Base-by-base conservation (phyloP, 1,284 basidiomycete species). In the Moniliophthora roreri region DNA sequence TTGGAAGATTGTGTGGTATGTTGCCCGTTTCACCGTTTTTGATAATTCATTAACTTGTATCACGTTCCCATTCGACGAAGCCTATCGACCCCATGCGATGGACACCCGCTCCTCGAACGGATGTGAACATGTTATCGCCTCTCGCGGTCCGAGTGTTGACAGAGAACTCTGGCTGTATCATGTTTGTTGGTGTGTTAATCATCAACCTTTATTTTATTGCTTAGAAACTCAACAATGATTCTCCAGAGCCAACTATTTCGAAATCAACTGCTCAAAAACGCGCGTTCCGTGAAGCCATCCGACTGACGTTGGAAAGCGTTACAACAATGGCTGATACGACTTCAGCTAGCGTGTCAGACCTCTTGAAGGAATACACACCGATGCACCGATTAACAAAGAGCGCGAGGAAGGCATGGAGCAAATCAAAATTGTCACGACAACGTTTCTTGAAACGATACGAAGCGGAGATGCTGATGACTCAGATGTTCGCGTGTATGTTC, bases 61-160 rank as follows among this genome's bases (percentile, higher is more conserved):
- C n/a, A n/a, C n/a, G n/a, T n/a, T n/a, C n/a, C n/a, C n/a, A n/a
- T n/a, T n/a, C n/a, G n/a, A 4, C 32, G 3, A 11, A 56, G 55
- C 46, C 51, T 15, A 48, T 56, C 16, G 55, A 56, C 42, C 55
- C 55, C 13, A 40, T 42, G 34, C 41, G 55, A 24, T 56, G 55
- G 55, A 36, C 42, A 15, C 48, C 48, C 20, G 16, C 50, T 10
- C 23, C 39, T 20, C 20, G 42, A 45, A 23, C 44, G 15, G n/a
- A 37, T 15, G 32, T 24, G 13, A 44, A 49, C 23, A 34, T 44
- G 42, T 26, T 56, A 32, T 56, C 55, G n/a, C 51, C 48, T 9
- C 21, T 56, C 11, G 55, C 51, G 15, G 38, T 56, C 11, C 35
- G 20, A n/a, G 51, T 53, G 16, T 38, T 56, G 8, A 53, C 47